Evolutionary conservation across 2,329 filamentous ascomycete genomes (phyloP).

Genomic region (Madurella fahalii): DNA sequence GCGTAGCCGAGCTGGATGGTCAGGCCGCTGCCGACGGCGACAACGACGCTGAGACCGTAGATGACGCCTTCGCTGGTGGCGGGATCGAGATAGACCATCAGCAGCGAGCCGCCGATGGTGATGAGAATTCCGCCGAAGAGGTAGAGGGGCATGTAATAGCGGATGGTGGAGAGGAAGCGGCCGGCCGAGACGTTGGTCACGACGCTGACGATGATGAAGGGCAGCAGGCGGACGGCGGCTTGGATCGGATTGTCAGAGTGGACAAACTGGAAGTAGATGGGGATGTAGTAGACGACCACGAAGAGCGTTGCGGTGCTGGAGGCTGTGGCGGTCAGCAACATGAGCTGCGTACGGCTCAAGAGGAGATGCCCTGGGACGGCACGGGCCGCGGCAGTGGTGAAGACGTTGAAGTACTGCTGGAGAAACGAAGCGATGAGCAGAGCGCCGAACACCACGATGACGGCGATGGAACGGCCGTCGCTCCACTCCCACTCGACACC

Average conservation of each 20-base stretch:
- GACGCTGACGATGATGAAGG: constrained; percentile 36
- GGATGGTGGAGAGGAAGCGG: constrained; percentile 9
- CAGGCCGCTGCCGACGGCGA: constrained; percentile 22
- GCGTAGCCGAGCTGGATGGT: constrained; percentile 30
- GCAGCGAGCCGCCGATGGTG: constrained; percentile 18
- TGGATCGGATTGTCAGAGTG: constrained; percentile 37
- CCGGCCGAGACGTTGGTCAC: constrained; percentile 25
- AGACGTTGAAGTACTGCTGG: constrained; percentile 35
- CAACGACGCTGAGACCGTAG: constrained; percentile 23
- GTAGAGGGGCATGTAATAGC: constrained; percentile 24
- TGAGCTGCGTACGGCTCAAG: constrained; percentile 30
- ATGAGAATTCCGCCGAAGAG: constrained; percentile 19
- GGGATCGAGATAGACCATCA: constrained; percentile 19
- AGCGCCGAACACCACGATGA: constrained; percentile 42
- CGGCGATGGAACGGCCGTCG: constrained; percentile 40
- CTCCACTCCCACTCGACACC: constrained; percentile 47
- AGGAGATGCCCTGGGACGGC: constrained; percentile 42
- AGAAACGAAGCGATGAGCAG: constrained; percentile 38
- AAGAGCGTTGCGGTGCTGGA: constrained; percentile 32
- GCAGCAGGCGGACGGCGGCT: constrained; percentile 39
- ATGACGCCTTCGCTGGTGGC: constrained; percentile 16
- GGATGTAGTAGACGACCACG: constrained; percentile 45
- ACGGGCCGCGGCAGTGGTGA: too few relatives aligned
- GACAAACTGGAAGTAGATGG: constrained; percentile 49
- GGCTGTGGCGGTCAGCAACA: constrained; percentile 39